Evolutionary conservation across 352 stramenopile species (phyloP), one percentile per base, ranked within the genome.

Genomic region (Globisporangium ultimum): DNA sequence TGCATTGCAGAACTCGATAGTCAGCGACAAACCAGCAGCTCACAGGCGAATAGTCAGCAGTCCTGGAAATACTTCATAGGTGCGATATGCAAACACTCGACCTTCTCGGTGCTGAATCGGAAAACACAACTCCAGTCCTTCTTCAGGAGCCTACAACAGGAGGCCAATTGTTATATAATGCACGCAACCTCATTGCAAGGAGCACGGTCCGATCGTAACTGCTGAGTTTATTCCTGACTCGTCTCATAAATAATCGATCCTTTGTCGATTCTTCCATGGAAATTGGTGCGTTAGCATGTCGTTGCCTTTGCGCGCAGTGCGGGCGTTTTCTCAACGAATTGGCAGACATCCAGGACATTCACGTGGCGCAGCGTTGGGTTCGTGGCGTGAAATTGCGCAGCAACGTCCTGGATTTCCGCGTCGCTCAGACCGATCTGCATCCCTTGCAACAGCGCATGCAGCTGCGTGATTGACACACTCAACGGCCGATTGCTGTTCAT

Each of bases 311-410:
- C 10, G 10, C 18, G n/a, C 21, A 87, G 55, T 18, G 70, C 12
- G 36, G 66, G 61, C 50, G 75, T 66, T 13, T 53, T 49, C 49
- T 88, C 60, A 5, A 76, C 54, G 41, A 91, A 88, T 8, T 64
- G 64, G 38, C 72, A 87, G 22, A 91, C 38, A 49, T 89, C 78
- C 69, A 88, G 68, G n/a, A 89, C 75, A 22, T 80, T 91, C 17
- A 84, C 71, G 28, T 85, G 68, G 5, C 66, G 67, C 24, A 78
- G 36, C 18, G 72, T 81, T 2, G 71, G 59, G 7, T 81, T 64
- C 13, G 74, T 55, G 15, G 62, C 61, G 24, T 60, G 62, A 61
- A 87, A 91, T 21, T 64, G 70, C 1, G 53, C 34, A 0, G 64
- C 59, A 8, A 66, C 69, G 1, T 28, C 55, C 1, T 67, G 58